A percentile compares a stretch with the other conserved stretches of the same genome.
These are phyloP conservation scores for Hanseniaspora nectarophila DNA, from an alignment of 805 yeast species.

Conservation along the genomic window DNA sequence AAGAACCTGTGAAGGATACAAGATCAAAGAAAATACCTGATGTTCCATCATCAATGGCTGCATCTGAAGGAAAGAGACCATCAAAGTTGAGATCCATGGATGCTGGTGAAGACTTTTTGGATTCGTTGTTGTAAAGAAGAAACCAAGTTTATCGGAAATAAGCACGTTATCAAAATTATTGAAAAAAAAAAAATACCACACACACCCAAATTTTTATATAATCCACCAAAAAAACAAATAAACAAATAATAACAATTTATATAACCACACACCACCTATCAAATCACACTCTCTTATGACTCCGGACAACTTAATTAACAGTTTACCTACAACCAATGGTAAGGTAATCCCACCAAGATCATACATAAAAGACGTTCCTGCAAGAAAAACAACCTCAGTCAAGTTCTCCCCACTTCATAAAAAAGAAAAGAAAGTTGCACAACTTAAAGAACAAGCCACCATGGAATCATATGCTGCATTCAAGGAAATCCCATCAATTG, in stretches of 20 bases:
- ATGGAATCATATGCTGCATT: slow-evolving; percentile 12
- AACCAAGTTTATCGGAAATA: neutral
- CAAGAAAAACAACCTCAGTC: slow-evolving; percentile 3
- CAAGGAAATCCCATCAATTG: slow-evolving; percentile 13
- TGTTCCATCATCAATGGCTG: neutral
- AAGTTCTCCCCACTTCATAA: neutral
- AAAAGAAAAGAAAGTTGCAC: slow-evolving; percentile 4
- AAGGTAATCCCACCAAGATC: slow-evolving; percentile 7
- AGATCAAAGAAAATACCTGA: neutral
- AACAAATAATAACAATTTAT: no score
- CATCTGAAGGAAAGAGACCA: neutral
- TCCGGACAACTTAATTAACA: neutral
- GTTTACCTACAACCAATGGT: neutral
- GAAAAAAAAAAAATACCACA: neutral
- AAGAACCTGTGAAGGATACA: neutral
- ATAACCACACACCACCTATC: no score
- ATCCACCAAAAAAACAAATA: no score
- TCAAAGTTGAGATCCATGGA: neutral
- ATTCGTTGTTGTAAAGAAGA: neutral
- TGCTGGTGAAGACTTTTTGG: slow-evolving; percentile 5
- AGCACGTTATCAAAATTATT: neutral
- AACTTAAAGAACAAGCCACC: slow-evolving; percentile 11
- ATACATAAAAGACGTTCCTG: slow-evolving; percentile 1
- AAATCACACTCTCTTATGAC: neutral
- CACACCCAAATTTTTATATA: neutral